These are phyloP conservation scores for Toxoplasma gondii DNA, from an alignment of 169 alveolate species.

Conservation along the genomic window DNA sequence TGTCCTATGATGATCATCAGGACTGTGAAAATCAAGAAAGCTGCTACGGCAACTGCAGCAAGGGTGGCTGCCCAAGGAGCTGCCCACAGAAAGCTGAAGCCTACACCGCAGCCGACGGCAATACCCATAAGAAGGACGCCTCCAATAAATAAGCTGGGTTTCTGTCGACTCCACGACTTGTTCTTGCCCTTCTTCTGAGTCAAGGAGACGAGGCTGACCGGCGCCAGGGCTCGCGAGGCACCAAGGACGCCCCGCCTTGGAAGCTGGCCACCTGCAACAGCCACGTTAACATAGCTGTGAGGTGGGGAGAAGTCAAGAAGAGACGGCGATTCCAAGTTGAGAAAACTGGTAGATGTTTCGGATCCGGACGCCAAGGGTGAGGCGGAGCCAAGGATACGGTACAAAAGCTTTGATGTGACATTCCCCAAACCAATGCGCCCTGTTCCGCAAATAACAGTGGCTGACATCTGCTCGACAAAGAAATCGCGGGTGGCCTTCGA, in stretches of 20 bases:
- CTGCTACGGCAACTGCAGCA: background rate
- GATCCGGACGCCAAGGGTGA: no score
- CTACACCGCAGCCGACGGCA: background rate
- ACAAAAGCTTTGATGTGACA: background rate
- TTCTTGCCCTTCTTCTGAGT: background rate
- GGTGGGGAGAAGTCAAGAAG: background rate
- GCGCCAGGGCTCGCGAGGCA: background rate
- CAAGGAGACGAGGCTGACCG: background rate
- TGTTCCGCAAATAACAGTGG: background rate
- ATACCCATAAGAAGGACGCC: background rate
- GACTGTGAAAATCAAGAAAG: background rate
- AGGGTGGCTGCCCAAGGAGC: slow-evolving; percentile 1
- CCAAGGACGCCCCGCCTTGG: background rate
- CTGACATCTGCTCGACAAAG: background rate
- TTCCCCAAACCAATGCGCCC: background rate
- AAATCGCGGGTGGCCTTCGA: background rate
- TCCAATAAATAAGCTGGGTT: background rate
- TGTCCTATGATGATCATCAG: background rate
- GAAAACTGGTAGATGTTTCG: background rate
- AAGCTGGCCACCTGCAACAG: background rate
- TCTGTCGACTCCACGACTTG: background rate
- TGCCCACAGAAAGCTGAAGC: background rate
- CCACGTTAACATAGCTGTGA: background rate
- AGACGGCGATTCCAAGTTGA: no score
- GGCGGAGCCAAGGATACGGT: no score